Base-by-base conservation (phyloP, 2,329 filamentous ascomycete species). In the Aspergillus calidoustus region DNA sequence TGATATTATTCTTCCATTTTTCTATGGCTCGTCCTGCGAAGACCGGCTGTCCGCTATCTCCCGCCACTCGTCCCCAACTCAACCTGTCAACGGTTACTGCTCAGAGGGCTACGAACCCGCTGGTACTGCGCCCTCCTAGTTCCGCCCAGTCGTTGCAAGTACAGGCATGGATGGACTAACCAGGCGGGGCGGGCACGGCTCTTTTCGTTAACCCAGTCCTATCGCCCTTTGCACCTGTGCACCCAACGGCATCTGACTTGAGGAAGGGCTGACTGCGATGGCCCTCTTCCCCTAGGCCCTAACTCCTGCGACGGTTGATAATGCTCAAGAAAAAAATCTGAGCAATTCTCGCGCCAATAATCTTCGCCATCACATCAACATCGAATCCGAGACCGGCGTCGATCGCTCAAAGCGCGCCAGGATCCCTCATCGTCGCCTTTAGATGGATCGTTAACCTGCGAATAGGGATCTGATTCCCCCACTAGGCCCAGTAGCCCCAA, bases 291-390 rank as follows among this genome's bases (percentile, higher is more conserved):
- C 59, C 44, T 54, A 46, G 43, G 49, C n/a, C 41, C 51, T 31
- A 47, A 34, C 8, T 28, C 53, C 44, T 57, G 41, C 22, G 41
- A 51, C 57, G 15, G 56, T 60, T 60, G 56, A 64, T 60, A 65
- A 60, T 51, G 49, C 34, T 54, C 43, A 60, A 57, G 54, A 60
- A 68, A 28, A 28, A 66, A 69, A 66, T 51, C 15, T 52, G 57
- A 53, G 52, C 51, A 34, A 62, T 62, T 57, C 59, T 55, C 65
- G 46, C 47, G 59, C 72, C 73, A 76, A 76, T 74, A 54, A 70
- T 60, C 57, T 63, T 57, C 23, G 49, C 50, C 49, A 59, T 60
- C 66, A 69, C 67, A 59, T 58, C 56, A 59, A 57, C 60, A 53
- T 66, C 60, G 56, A 65, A 62, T 63, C 61, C 66, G 64, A 67